Base-by-base conservation (phyloP, 257 asterid genomes). In the Lavandula angustifolia region DNA sequence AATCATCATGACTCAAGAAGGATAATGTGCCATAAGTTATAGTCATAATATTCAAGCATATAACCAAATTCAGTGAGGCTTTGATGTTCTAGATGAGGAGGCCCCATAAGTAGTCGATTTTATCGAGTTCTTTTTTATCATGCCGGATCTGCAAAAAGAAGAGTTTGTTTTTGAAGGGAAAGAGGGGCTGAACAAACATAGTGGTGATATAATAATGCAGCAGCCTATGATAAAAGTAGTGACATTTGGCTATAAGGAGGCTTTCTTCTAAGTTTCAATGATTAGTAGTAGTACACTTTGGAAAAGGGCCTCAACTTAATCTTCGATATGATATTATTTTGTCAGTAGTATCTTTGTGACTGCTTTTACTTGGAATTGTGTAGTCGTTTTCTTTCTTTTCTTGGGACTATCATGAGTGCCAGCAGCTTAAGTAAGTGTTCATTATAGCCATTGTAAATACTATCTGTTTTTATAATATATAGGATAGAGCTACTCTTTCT, bases 231-330 rank as follows among this genome's bases (percentile, higher is more conserved):
- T 74, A 68, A 67, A 64, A 68, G 76, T 41, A 78, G 27, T 76
- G 71, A 27, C 32, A 56, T 71, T 66, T 44, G 56, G 64, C 74
- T 54, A 54, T 62, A 66, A 57, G 77, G 73, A 44, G 77, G 76
- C 75, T 75, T 71, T 71, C 73, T 77, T 80, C 85, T 60, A 71
- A 62, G 68, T 71, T 57, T 40, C 72, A 69, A 80, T 80, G 67
- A 77, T 80, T 77, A 77, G 2, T 22, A 77, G 2, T 22, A 22
- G 56, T 18, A 73, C 64, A 60, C 75, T 74, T 75, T 73, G 59
- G 59, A 38, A 74, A 74, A 72, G 63, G 54, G 37, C 63, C 67
- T 5, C 7, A 64, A 53, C 70, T 62, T 72, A 51, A 57, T 76
- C 70, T 73, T 68, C 62, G 60, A 17, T 38, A 52, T 63, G 68